Base-by-base conservation (phyloP, 768 basidiomycete species). In the Hygrophoropsis aurantiaca region DNA sequence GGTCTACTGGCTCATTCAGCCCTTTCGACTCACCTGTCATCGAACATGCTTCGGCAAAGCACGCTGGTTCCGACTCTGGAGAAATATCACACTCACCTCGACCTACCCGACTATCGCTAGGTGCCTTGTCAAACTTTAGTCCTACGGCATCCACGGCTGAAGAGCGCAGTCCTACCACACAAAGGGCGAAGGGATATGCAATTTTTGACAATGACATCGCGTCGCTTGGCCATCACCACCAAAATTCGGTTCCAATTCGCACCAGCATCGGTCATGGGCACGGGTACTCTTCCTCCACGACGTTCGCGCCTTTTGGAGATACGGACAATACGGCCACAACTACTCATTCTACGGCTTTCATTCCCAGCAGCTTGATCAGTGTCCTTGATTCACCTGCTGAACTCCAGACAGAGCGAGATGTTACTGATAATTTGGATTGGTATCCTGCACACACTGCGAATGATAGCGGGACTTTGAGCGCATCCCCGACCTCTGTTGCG, bases 261-360 rank as follows among this genome's bases (percentile, higher is more conserved):
- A 21, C 52, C 44, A 34, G 49, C 43, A 53, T 57, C n/a, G 33
- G 27, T 5, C 53, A 55, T 11, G 50, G 54, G 25, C 53, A 52
- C 34, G 59, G 53, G 44, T 32, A 55, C 15, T 43, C 46, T 40
- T 58, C 53, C 26, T 26, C 34, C 21, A 60, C 59, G 20, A 67
- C 66, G 3, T 84, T 85, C 60, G 75, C 78, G 26, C 80, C 82
- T 6, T 85, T 87, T 52, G 62, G 61, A 39, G 81, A 81, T 48
- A 52, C 51, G 19, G 60, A 52, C 21, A 54, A 61, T 2, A 60
- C 60, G n/a, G 54, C 58, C 21, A 46, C 67, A 42, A 74, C 73
- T 36, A 73, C 74, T 11, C 66, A 64, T 23, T 75, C 77, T 20
- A 66, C 76, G 40, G 74, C 76, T 9, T 66, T 81, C 46, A 79